A percentile compares a stretch with the other conserved stretches of the same genome.
These are phyloP conservation scores for peach (Prunus persica) DNA, from an alignment of 306 rosid species.

Conservation along the genomic window Prunus_persica_NCBIv2 NC_034011.1:1274001-1274500, in stretches of 20 bases:
- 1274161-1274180: neutral
- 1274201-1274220: neutral
- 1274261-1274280: conserved; percentile 31
- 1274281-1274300: conserved; percentile 27
- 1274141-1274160: conserved; percentile 29
- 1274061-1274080: conserved; percentile 26
- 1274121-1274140: conserved; percentile 10
- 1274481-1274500: neutral
- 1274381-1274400: neutral
- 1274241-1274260: neutral
- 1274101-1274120: conserved; percentile 19
- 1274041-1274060: conserved; percentile 31
- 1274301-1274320: conserved; percentile 28
- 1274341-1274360: conserved; percentile 20
- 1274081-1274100: conserved; percentile 26
- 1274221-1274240: neutral
- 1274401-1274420: neutral
- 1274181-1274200: neutral
- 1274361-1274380: neutral
- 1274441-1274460: neutral
- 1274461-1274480: no score
- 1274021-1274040: neutral
- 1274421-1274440: neutral
- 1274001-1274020: neutral
- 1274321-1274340: conserved; percentile 23